Conservation (phyloP, 2,329 filamentous ascomycete genomes). For the Cladosporium cucumerinum region DNA sequence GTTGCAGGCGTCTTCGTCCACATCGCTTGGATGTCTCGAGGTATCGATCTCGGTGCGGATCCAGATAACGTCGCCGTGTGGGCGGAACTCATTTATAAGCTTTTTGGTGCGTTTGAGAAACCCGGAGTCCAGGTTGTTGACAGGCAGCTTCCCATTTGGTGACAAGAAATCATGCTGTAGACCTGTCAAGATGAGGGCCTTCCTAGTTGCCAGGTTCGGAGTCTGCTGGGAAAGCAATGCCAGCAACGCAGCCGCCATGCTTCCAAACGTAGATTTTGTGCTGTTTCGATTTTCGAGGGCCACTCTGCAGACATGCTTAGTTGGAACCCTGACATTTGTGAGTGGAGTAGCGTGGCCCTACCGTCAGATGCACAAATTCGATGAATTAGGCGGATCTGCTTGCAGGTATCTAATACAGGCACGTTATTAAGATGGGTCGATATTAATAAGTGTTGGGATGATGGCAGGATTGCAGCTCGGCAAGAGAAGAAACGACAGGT, state of each 20-base stretch:
- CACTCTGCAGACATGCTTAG: constrained; percentile 6
- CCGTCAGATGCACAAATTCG: not conserved
- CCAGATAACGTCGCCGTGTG: constrained; percentile 75
- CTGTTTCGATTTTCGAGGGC: not conserved
- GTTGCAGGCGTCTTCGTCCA: constrained; percentile 6
- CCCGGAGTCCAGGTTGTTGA: constrained; percentile 54
- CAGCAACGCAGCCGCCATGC: constrained; percentile 2
- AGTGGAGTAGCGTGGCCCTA: constrained; percentile 3
- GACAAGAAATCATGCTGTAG: constrained; percentile 87
- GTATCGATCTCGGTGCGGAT: constrained; percentile 67
- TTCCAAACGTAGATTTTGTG: not conserved
- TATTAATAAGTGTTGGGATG: not conserved
- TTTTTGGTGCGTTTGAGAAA: constrained; percentile 65
- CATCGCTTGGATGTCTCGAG: not conserved
- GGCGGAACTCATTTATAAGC: constrained; percentile 70
- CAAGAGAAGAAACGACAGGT: not conserved
- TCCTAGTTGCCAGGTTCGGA: constrained; percentile 55
- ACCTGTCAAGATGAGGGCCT: constrained; percentile 78
- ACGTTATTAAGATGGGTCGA: not conserved
- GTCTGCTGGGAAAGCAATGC: constrained; percentile 37
- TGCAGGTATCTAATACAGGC: not conserved
- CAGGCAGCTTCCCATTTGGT: constrained; percentile 63
- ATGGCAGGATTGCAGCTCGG: not conserved
- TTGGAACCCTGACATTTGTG: constrained; percentile 1
- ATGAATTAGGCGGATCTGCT: not conserved